Conservation (phyloP, 2,329 filamentous ascomycete genomes). For the Ophiostoma sp. region DNA sequence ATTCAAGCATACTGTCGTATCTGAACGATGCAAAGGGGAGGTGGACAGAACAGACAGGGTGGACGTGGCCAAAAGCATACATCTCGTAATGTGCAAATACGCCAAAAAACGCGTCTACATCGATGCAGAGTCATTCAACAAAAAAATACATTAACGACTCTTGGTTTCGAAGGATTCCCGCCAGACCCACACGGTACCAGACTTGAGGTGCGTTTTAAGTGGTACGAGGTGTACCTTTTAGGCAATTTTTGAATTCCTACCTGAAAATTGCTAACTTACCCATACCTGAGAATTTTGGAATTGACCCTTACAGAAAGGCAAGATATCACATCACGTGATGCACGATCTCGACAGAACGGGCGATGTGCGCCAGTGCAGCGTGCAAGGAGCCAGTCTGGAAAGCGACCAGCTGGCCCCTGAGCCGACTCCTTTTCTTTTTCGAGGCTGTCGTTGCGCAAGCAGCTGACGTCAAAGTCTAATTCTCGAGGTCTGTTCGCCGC, state of each 20-base stretch:
- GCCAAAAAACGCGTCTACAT: no score
- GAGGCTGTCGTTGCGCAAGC: not conserved
- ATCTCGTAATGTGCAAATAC: not conserved
- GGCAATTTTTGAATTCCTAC: no score
- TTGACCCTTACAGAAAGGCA: not conserved
- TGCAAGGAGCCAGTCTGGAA: not conserved
- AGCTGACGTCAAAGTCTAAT: no score
- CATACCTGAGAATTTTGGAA: no score
- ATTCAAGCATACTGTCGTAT: slow-evolving; percentile 5
- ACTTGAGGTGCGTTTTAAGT: no score
- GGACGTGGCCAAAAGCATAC: not conserved
- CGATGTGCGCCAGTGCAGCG: not conserved
- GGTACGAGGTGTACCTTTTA: no score
- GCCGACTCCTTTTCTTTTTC: not conserved
- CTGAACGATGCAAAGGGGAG: not conserved
- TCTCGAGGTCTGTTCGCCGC: not conserved
- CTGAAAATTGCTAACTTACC: no score
- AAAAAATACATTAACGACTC: no score
- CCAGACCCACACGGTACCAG: no score
- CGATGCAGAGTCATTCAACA: no score
- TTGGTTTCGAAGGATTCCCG: no score
- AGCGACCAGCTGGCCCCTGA: not conserved
- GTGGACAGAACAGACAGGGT: no score
- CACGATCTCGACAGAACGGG: not conserved
- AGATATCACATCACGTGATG: not conserved